Base-by-base conservation (phyloP, 805 yeast species). In the Wickerhamiella vanderwaltii region DNA sequence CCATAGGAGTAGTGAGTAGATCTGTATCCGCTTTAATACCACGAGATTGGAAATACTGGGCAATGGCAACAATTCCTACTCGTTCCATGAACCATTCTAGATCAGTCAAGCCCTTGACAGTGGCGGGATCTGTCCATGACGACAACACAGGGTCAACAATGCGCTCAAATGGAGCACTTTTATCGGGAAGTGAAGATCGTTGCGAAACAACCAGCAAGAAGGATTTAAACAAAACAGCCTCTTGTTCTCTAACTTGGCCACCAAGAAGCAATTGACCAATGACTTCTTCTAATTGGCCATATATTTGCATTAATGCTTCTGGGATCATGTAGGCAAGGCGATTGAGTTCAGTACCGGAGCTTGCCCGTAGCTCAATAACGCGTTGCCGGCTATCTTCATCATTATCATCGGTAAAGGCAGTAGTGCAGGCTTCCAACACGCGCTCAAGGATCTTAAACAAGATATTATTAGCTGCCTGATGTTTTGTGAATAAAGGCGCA, bases 51-150 rank as follows among this genome's bases (percentile, higher is more conserved):
- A 93, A 91, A 56, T 91, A 91, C 45, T 80, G 80, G 0, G 96
- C 94, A 54, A 91, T 93, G 56, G 77, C 77, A 2, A 86, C 97
- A 43, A 91, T 84, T 2, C 98, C 98, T 39, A 93, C 71, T 52
- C 96, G 72, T 61, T 87, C 97, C 97, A 91, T 88, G 52, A 91
- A 91, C 97, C 97, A 91, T 46, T 85, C 95, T 34, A 93, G 67
- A 55, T 88, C 94, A 54, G 78, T 66, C 22, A 91, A 64, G 0
- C 96, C 96, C 55, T 85, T 85, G 48, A 84, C 86, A 0, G 96
- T 88, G 9, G 75, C 77, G 16, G 86, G 88, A 35, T 87, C 86
- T 0, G 88, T 78, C 99, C 99, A 91, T 0, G 95, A 87, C 9
- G 71, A 63, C 37, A 93, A 65, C 49, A 91, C 96, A 0, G 95